Evolutionary conservation across 23 red algal genomes (phyloP).

Genomic region (Agarophyton chilense): DNA sequence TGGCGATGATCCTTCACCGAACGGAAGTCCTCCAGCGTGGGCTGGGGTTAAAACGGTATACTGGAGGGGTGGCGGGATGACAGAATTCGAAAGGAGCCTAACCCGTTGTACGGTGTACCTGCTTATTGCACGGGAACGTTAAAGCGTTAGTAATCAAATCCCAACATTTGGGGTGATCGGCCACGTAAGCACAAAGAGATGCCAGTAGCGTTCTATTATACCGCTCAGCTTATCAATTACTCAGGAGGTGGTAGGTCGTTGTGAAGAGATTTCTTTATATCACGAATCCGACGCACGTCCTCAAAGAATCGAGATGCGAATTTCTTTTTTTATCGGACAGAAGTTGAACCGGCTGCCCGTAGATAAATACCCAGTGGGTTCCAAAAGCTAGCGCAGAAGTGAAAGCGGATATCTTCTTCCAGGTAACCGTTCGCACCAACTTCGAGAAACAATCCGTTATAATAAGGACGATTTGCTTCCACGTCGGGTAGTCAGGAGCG

Average conservation of each 20-base stretch:
- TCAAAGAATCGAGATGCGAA: neutral
- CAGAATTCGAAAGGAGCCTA: neutral
- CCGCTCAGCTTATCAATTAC: neutral
- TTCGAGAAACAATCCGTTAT: neutral
- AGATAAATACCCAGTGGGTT: conserved; percentile 1
- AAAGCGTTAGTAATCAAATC: neutral
- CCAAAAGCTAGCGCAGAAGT: neutral
- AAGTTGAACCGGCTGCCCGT: neutral
- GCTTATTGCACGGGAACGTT: neutral
- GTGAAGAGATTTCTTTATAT: neutral
- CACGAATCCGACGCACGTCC: neutral
- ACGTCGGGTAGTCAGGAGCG: neutral
- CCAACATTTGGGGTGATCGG: neutral
- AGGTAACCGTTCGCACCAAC: neutral
- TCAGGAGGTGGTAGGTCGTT: neutral
- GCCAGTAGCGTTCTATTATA: neutral
- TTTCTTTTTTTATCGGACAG: neutral
- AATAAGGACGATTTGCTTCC: neutral
- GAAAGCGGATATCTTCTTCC: neutral
- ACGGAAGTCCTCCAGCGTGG: neutral
- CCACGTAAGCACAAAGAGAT: neutral
- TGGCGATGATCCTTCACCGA: neutral
- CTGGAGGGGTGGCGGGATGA: no score
- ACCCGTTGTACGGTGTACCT: neutral
- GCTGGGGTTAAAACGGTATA: neutral